Percentiles rank a stretch among this genome's conserved stretches.
phyloP scores from a whole-genome alignment of 1,284 basidiomycete genomes.

The Mycocalia duriaeana region DNA sequence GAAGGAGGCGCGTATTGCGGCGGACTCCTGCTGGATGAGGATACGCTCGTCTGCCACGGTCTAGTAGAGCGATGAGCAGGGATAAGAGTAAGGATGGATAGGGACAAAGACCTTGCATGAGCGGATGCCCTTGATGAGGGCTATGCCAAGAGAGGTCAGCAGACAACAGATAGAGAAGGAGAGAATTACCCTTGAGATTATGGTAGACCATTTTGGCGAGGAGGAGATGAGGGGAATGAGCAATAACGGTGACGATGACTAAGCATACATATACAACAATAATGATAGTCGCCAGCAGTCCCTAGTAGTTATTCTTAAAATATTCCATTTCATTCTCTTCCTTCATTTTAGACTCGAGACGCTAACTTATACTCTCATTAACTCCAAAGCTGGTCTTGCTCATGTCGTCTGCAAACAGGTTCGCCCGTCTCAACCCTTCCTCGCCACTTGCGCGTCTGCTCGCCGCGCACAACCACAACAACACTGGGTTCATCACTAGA shows the following conservation, averaged over 20 bases:
- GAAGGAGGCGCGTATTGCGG: slow-evolving; percentile 95
- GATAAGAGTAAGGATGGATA: slow-evolving; percentile 9
- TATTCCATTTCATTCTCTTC: too few relatives aligned
- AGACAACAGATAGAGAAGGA: slow-evolving; percentile 7
- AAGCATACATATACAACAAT: too few relatives aligned
- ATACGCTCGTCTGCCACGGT: slow-evolving; percentile 97
- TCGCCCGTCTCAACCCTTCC: slow-evolving; percentile 14
- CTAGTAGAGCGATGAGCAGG: slow-evolving; percentile 38
- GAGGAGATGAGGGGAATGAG: too few relatives aligned
- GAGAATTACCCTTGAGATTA: slow-evolving; percentile 83
- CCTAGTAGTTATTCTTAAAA: too few relatives aligned
- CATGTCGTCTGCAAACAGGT: slow-evolving; percentile 4
- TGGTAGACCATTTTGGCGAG: slow-evolving; percentile 68
- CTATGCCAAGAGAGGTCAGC: slow-evolving; percentile 36
- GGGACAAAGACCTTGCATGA: slow-evolving; percentile 72
- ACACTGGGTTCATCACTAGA: slow-evolving; percentile 26
- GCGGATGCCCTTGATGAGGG: slow-evolving; percentile 91
- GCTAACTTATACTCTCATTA: too few relatives aligned
- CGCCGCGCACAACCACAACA: slow-evolving; percentile 18
- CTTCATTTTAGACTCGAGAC: too few relatives aligned
- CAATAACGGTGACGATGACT: too few relatives aligned
- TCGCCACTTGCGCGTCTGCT: slow-evolving; percentile 19
- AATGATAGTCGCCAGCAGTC: too few relatives aligned
- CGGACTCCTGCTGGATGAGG: slow-evolving; percentile 97
- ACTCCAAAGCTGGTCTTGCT: not conserved